These are phyloP conservation scores for Microcyclosporella mali DNA, from an alignment of 2,329 filamentous ascomycete species.

Conservation along the genomic window DNA sequence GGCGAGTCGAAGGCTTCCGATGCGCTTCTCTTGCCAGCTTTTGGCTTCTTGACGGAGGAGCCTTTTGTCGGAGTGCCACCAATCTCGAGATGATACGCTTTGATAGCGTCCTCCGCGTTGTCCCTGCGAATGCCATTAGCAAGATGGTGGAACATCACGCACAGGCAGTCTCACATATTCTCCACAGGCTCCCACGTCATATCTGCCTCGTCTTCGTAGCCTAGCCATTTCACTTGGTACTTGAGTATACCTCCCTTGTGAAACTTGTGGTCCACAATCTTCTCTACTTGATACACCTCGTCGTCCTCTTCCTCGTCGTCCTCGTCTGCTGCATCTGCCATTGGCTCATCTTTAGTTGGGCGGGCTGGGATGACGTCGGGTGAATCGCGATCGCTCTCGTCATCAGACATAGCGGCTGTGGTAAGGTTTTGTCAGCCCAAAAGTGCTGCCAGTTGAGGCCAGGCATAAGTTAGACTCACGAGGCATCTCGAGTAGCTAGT, in stretches of 20 bases:
- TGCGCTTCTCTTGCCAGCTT: conserved; percentile 18
- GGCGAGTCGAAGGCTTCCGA: conserved; percentile 23
- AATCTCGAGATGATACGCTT: conserved; percentile 56
- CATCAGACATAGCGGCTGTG: conserved; percentile 37
- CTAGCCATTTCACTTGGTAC: conserved; percentile 76
- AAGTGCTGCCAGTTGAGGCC: background rate
- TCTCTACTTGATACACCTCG: conserved; percentile 65
- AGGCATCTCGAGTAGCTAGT: conserved; percentile 5
- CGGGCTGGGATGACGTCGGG: conserved; percentile 26
- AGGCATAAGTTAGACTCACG: conserved; percentile 2
- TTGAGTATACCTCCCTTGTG: conserved; percentile 47
- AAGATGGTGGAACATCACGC: background rate
- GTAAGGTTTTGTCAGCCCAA: conserved; percentile 1
- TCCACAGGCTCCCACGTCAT: conserved; percentile 74
- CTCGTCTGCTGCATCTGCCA: conserved; percentile 29
- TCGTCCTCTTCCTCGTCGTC: conserved; percentile 43
- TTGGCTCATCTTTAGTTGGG: conserved; percentile 13
- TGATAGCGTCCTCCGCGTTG: conserved; percentile 49
- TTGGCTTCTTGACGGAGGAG: conserved; percentile 27
- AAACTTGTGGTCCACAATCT: conserved; percentile 61
- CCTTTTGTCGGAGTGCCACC: conserved; percentile 53
- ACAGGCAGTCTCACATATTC: conserved; percentile 51
- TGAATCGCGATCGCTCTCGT: conserved; percentile 31
- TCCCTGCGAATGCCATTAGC: conserved; percentile 12
- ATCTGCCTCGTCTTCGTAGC: conserved; percentile 64